These are phyloP conservation scores for Penicillium olsonii DNA, from an alignment of 2,329 filamentous ascomycete genomes.

Conservation along the genomic window DNA sequence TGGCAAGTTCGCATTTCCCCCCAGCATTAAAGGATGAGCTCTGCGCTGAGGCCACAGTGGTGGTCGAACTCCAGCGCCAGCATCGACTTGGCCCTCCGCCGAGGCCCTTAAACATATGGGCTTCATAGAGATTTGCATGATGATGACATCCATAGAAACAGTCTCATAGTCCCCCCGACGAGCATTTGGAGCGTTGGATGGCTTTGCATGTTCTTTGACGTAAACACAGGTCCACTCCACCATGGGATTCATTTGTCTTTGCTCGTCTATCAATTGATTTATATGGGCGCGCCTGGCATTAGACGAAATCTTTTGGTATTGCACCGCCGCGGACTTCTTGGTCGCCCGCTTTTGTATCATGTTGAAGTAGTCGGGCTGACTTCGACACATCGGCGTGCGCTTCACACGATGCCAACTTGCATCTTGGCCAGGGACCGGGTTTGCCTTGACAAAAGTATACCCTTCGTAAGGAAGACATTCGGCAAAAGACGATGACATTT, in stretches of 20 bases:
- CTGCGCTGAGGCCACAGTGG: background rate
- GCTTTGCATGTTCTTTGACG: slow-evolving; percentile 32
- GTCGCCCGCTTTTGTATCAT: slow-evolving; percentile 34
- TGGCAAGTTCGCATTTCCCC: background rate
- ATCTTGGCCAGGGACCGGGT: slow-evolving; percentile 29
- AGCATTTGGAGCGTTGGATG: slow-evolving; percentile 29
- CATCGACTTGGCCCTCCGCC: slow-evolving; percentile 15
- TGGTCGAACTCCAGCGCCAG: background rate
- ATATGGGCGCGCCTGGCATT: slow-evolving; percentile 35
- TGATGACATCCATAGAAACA: slow-evolving; percentile 36
- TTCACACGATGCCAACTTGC: slow-evolving; percentile 34
- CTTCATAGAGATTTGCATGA: slow-evolving; percentile 31
- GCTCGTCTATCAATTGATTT: slow-evolving; percentile 37
- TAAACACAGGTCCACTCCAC: slow-evolving; percentile 44
- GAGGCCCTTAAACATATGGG: slow-evolving; percentile 16
- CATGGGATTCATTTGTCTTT: slow-evolving; percentile 28
- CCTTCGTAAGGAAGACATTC: slow-evolving; percentile 31
- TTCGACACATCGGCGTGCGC: slow-evolving; percentile 32
- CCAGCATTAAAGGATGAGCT: background rate
- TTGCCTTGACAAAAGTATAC: slow-evolving; percentile 39
- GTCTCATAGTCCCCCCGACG: slow-evolving; percentile 33
- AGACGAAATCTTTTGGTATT: slow-evolving; percentile 31
- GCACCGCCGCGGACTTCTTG: slow-evolving; percentile 27
- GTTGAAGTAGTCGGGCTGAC: slow-evolving; percentile 32
- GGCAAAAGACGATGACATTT: background rate